These are phyloP conservation scores for Hebeloma cylindrosporum DNA, from an alignment of 768 basidiomycete genomes.

Conservation along the genomic window DNA sequence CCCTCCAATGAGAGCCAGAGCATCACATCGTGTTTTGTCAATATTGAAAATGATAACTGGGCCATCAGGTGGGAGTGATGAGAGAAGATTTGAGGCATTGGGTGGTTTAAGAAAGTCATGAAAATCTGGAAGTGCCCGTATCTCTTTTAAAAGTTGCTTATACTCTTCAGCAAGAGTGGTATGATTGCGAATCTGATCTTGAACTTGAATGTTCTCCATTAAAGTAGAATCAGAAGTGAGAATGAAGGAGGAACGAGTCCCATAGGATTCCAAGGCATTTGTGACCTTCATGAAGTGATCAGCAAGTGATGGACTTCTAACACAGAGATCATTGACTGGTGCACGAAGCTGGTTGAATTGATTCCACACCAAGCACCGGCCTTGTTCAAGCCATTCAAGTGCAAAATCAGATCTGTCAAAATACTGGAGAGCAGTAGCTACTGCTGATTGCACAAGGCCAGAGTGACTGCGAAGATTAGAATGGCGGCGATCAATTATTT, in stretches of 20 bases:
- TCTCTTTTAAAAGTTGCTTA: slow-evolving; percentile 4
- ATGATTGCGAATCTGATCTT: slow-evolving; percentile 11
- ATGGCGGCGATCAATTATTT: slow-evolving; percentile 15
- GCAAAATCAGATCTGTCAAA: slow-evolving; percentile 6
- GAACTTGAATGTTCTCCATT: slow-evolving; percentile 2
- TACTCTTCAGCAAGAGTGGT: slow-evolving; percentile 9
- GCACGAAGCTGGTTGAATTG: slow-evolving; percentile 13
- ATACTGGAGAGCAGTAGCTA: slow-evolving; percentile 6
- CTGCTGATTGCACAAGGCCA: slow-evolving; percentile 4
- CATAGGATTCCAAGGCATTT: slow-evolving; percentile 5
- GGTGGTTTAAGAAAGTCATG: slow-evolving; percentile 29
- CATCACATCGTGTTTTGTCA: slow-evolving; percentile 33
- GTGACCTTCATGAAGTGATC: slow-evolving; percentile 1
- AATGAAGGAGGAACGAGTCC: background rate
- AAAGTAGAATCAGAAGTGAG: too few species aligned
- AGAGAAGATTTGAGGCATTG: slow-evolving; percentile 18
- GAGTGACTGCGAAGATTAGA: slow-evolving; percentile 8
- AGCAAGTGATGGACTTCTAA: background rate
- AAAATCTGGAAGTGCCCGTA: slow-evolving; percentile 24
- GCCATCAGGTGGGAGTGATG: slow-evolving; percentile 23
- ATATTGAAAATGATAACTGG: slow-evolving; percentile 38
- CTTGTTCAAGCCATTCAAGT: slow-evolving; percentile 20
- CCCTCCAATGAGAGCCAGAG: slow-evolving; percentile 29
- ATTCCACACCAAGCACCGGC: slow-evolving; percentile 18
- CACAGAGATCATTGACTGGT: slow-evolving; percentile 11